phyloP scores from a whole-genome alignment of 306 rosid genomes.

The Cucumis hystrix region DNA sequence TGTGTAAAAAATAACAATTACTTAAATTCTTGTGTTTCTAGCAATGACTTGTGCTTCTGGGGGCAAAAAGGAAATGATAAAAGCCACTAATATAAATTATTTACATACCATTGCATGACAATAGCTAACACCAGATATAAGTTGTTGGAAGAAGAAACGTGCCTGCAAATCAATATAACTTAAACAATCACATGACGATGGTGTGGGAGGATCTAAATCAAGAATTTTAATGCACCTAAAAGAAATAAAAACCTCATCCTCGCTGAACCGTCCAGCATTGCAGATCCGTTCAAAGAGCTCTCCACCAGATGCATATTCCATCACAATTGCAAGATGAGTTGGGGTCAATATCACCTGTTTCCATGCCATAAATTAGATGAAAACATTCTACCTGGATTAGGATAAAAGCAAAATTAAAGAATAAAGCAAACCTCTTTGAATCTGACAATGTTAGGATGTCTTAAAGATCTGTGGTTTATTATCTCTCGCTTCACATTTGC shows the following conservation, averaged over 20 bases:
- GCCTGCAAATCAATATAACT: constrained; percentile 32
- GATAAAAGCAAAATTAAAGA: background rate
- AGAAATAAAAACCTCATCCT: constrained; percentile 57
- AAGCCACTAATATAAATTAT: background rate
- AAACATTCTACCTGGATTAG: constrained; percentile 7
- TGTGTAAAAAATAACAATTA: constrained; percentile 13
- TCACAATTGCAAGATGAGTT: constrained; percentile 86
- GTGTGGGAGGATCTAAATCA: background rate
- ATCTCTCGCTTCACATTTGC: constrained; percentile 86
- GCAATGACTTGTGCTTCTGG: background rate
- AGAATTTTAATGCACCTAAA: background rate
- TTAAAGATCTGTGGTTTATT: constrained; percentile 80
- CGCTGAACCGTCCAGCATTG: constrained; percentile 67
- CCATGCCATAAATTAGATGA: constrained; percentile 6
- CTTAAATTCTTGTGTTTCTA: constrained; percentile 2
- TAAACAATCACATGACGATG: background rate
- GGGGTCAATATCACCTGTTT: constrained; percentile 75
- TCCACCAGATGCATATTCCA: constrained; percentile 97
- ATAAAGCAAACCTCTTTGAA: constrained; percentile 52
- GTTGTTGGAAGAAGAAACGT: constrained; percentile 96
- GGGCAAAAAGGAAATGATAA: background rate
- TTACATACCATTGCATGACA: constrained; percentile 80
- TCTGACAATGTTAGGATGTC: constrained; percentile 82
- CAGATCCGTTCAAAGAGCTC: constrained; percentile 66
- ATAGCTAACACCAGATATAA: constrained; percentile 88